A percentile compares a stretch with the other conserved stretches of the same genome.
These are phyloP conservation scores for Nicotiana tomentosiformis DNA, from an alignment of 257 asterid genomes.

Conservation along the genomic window DNA sequence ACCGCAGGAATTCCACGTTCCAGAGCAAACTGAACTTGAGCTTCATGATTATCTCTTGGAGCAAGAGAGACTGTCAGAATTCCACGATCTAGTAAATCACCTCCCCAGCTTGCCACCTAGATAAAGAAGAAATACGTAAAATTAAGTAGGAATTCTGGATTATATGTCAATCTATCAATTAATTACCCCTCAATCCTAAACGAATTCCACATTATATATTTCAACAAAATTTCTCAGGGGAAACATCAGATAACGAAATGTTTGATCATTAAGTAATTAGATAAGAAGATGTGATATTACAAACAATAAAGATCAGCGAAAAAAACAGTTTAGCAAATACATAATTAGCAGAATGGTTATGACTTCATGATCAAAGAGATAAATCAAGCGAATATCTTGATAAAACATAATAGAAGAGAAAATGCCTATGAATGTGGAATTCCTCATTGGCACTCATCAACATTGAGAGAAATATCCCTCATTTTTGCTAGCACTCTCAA, in stretches of 20 bases:
- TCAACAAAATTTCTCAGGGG: background rate
- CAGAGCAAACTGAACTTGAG: conserved; percentile 97
- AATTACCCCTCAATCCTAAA: background rate
- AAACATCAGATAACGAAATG: background rate
- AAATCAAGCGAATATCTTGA: background rate
- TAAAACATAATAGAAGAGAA: background rate
- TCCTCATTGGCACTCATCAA: too few relatives aligned
- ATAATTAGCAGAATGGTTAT: background rate
- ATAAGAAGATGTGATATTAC: background rate
- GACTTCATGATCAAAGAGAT: background rate
- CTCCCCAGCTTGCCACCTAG: conserved; percentile 99
- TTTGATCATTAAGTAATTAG: background rate
- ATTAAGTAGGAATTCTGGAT: background rate
- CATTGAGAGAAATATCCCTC: background rate
- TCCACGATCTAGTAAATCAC: conserved; percentile 87
- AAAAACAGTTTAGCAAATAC: background rate
- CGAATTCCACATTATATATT: background rate
- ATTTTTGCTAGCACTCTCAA: background rate
- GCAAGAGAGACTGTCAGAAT: conserved; percentile 90
- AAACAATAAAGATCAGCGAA: background rate
- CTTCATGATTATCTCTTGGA: conserved; percentile 96
- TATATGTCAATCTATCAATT: background rate
- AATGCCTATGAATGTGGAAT: background rate
- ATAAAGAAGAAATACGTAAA: background rate
- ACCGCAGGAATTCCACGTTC: conserved; percentile 98